Percentiles rank a stretch among this genome's conserved stretches.
Evolutionary conservation across 2,329 filamentous ascomycete genomes (phyloP).

Genomic region (Magnaporthiopsis incrustans): DNA sequence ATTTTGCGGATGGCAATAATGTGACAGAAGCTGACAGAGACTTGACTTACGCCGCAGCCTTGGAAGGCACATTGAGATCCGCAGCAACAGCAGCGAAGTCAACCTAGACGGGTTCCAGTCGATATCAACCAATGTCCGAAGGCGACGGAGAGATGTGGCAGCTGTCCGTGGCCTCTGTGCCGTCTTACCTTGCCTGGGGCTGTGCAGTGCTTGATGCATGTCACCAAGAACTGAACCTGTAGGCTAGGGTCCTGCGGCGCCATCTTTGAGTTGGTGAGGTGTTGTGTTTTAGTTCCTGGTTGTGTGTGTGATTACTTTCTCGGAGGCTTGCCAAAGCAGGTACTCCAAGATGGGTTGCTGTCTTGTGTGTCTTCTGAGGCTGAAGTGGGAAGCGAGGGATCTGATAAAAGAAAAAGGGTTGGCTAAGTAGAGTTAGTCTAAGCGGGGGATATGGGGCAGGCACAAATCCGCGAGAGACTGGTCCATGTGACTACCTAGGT

Average conservation of each 20-base stretch:
- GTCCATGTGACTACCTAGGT: too few relatives aligned
- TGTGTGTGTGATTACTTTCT: too few relatives aligned
- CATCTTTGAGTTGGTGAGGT: conserved; percentile 30
- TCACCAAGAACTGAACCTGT: conserved; percentile 58
- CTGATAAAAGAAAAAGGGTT: too few relatives aligned
- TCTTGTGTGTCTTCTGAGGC: too few relatives aligned
- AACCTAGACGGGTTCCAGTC: conserved; percentile 35
- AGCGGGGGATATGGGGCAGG: too few relatives aligned
- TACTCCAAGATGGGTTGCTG: too few relatives aligned
- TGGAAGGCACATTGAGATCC: conserved; percentile 54
- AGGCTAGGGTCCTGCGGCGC: conserved; percentile 40
- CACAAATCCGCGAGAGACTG: too few relatives aligned
- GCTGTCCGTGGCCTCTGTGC: too few relatives aligned
- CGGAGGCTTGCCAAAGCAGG: neutral
- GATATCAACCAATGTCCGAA: neutral
- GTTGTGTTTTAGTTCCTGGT: too few relatives aligned
- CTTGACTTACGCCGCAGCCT: conserved; percentile 61
- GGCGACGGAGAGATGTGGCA: neutral
- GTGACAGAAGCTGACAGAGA: neutral
- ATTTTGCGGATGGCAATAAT: neutral
- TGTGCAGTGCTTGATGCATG: conserved; percentile 53
- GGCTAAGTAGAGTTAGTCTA: too few relatives aligned
- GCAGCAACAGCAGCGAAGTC: conserved; percentile 58
- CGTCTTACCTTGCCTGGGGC: conserved; percentile 48
- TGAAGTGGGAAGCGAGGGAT: too few relatives aligned